Evolutionary conservation across 768 basidiomycete species (phyloP).

Genomic region (Pulveroboletus sp.): DNA sequence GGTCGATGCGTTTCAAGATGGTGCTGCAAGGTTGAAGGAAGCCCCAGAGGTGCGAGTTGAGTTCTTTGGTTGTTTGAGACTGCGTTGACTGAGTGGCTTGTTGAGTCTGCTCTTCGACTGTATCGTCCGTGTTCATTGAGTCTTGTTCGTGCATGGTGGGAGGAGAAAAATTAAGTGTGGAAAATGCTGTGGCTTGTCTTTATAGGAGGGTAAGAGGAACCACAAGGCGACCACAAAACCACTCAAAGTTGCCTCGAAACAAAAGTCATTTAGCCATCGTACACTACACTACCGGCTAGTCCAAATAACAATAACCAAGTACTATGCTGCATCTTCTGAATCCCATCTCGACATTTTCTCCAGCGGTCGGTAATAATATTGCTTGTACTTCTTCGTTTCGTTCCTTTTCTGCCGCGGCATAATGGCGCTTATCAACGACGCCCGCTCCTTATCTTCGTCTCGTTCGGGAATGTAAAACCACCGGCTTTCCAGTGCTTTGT

Average conservation of each 20-base stretch:
- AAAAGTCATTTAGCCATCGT: not conserved
- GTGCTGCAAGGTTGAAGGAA: slow-evolving; percentile 64
- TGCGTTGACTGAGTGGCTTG: slow-evolving; percentile 43
- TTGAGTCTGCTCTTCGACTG: slow-evolving; percentile 33
- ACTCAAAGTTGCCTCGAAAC: slow-evolving; percentile 20
- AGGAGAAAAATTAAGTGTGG: not conserved
- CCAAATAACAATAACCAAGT: slow-evolving; percentile 1
- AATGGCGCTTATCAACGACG: slow-evolving; percentile 61
- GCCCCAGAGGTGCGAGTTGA: slow-evolving; percentile 56
- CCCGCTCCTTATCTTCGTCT: slow-evolving; percentile 71
- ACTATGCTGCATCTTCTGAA: slow-evolving; percentile 53
- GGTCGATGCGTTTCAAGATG: slow-evolving; percentile 53
- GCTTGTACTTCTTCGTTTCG: slow-evolving; percentile 82
- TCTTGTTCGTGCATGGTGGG: slow-evolving; percentile 22
- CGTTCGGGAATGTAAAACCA: slow-evolving; percentile 79
- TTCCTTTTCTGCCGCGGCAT: slow-evolving; percentile 76
- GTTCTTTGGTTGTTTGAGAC: slow-evolving; percentile 24
- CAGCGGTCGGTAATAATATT: slow-evolving; percentile 79
- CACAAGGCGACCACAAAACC: slow-evolving; percentile 16
- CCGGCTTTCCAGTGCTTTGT: slow-evolving; percentile 47
- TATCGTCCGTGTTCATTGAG: slow-evolving; percentile 25
- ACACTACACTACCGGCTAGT: slow-evolving; percentile 4
- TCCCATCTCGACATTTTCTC: slow-evolving; percentile 75
- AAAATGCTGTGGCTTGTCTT: slow-evolving; percentile 12
- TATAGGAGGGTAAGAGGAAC: slow-evolving; percentile 15